Evolutionary conservation across 2,329 filamentous ascomycete genomes (phyloP).

Genomic region (Stemphylium vesicarium): DNA sequence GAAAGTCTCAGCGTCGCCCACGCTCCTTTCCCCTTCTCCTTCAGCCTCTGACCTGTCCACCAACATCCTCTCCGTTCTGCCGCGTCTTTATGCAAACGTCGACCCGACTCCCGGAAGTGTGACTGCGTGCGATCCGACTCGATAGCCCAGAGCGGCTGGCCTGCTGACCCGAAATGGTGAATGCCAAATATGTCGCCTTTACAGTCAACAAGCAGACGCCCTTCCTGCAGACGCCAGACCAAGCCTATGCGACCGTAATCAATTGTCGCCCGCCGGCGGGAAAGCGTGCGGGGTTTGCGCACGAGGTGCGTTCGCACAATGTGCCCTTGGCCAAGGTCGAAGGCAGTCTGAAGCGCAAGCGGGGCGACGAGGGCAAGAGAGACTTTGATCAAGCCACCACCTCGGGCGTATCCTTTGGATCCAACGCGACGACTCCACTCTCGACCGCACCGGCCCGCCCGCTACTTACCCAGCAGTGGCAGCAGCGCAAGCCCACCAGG

Average conservation of each 20-base stretch:
- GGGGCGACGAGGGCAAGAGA: slow-evolving; percentile 19
- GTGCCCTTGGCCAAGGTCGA: slow-evolving; percentile 39
- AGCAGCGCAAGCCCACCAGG: slow-evolving; percentile 35
- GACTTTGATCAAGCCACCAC: slow-evolving; percentile 8
- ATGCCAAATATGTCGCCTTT: slow-evolving; percentile 48
- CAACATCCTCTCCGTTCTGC: slow-evolving; percentile 6
- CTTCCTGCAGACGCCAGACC: slow-evolving; percentile 31
- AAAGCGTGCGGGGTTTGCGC: slow-evolving; percentile 30
- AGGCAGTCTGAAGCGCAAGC: slow-evolving; percentile 37
- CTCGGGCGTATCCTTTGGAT: slow-evolving; percentile 1
- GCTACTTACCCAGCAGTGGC: slow-evolving; percentile 28
- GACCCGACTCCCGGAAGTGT: slow-evolving; percentile 16
- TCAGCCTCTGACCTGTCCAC: slow-evolving; percentile 24
- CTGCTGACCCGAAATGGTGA: slow-evolving; percentile 48
- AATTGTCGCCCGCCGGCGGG: slow-evolving; percentile 43
- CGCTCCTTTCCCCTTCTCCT: slow-evolving; percentile 27
- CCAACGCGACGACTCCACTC: slow-evolving; percentile 15
- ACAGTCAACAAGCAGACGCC: slow-evolving; percentile 48
- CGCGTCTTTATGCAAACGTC: slow-evolving; percentile 20
- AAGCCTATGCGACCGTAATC: slow-evolving; percentile 43
- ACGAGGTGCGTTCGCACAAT: slow-evolving; percentile 39
- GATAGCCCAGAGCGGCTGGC: slow-evolving; percentile 37
- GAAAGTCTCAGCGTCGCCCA: slow-evolving; percentile 35
- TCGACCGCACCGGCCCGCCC: slow-evolving; percentile 14
- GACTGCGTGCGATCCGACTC: slow-evolving; percentile 24